Evolutionary conservation across 2,329 filamentous ascomycete species (phyloP).

Genomic region (Zasmidium angulare): DNA sequence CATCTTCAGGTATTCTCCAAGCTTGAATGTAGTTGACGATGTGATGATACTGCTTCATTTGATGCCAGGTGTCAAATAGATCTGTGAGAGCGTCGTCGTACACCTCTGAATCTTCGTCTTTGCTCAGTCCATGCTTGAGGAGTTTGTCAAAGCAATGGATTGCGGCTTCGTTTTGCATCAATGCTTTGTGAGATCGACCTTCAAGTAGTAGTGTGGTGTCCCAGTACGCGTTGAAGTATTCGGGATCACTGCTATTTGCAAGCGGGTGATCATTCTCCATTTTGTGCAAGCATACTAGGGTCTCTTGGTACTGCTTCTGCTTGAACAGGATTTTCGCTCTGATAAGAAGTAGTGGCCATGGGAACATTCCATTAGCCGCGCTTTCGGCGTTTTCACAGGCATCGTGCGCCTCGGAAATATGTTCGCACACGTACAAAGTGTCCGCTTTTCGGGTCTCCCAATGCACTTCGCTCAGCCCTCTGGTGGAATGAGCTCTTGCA

Average conservation of each 20-base stretch:
- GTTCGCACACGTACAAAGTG: background rate
- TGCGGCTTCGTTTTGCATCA: background rate
- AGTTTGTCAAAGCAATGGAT: background rate
- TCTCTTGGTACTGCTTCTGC: background rate
- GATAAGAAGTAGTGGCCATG: background rate
- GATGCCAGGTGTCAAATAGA: background rate
- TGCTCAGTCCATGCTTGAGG: background rate
- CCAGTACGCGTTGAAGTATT: background rate
- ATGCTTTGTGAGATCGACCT: background rate
- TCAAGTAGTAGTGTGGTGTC: background rate
- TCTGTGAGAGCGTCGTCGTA: background rate
- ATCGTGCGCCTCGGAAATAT: background rate
- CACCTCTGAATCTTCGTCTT: background rate
- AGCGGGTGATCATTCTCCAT: background rate
- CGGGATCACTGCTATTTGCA: background rate
- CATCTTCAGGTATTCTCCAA: background rate
- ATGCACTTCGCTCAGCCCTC: background rate
- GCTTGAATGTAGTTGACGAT: background rate
- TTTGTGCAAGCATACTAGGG: background rate
- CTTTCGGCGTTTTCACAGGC: background rate
- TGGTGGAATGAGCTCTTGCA: background rate
- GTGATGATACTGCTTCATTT: background rate
- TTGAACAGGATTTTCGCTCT: background rate
- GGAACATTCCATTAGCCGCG: background rate
- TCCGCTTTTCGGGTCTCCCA: background rate